Evolutionary conservation across 2,329 filamentous ascomycete species (phyloP).

Genomic region (Magnaporthiopsis incrustans): DNA sequence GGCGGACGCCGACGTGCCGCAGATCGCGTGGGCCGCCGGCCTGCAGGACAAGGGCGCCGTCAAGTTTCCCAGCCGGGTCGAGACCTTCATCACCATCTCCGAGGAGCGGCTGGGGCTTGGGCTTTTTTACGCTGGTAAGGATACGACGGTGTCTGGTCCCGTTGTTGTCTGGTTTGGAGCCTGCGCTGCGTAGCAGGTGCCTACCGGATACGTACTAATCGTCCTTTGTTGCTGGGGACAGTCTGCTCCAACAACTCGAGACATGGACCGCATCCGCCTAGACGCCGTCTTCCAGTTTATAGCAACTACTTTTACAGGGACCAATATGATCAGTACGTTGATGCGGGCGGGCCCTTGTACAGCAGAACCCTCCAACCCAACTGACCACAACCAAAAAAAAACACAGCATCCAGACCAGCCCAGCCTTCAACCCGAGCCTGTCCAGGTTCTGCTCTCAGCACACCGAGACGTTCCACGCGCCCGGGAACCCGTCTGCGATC

Average conservation of each 20-base stretch:
- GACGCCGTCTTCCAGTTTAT: neutral
- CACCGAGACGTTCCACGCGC: neutral
- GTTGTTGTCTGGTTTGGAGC: neutral
- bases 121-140: slow-evolving; percentile 35
- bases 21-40: slow-evolving; percentile 5
- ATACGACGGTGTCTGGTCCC: neutral
- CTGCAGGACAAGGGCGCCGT: slow-evolving; percentile 8
- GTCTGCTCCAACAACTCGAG: neutral
- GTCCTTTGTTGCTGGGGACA: neutral
- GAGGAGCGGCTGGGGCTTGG: slow-evolving; percentile 24
- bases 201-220: neutral
- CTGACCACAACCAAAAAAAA: neutral
- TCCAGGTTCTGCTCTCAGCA: neutral
- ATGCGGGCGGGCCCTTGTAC: neutral
- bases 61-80: neutral
- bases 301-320: slow-evolving; percentile 33
- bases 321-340: slow-evolving; percentile 29
- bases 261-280: neutral
- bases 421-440: neutral
- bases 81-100: neutral
- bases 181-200: neutral
- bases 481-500: neutral
- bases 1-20: neutral
- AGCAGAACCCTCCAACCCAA: neutral
- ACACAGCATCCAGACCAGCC: neutral